Conservation (phyloP, 441 rosid species). For the Gossypium schwendimanii region DNA sequence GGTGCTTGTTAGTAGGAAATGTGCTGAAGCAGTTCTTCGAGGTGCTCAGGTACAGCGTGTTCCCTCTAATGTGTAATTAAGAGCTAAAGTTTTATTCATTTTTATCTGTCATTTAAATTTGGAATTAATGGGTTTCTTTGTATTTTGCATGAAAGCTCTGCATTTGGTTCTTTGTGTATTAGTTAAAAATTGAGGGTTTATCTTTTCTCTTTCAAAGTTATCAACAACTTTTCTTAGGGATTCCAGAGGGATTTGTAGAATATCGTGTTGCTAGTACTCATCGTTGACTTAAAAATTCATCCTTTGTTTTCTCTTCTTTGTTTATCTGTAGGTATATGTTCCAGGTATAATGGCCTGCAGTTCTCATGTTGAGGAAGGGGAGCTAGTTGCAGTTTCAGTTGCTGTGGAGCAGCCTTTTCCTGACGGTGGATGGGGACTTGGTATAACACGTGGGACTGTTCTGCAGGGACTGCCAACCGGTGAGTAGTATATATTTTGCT, state of each 20-base stretch:
- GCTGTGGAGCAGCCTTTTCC: conserved; percentile 63
- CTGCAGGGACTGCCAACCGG: conserved; percentile 75
- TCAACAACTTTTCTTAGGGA: background rate
- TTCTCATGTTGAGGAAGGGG: conserved; percentile 92
- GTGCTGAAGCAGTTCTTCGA: conserved; percentile 96
- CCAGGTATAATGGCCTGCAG: conserved; percentile 97
- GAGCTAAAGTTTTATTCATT: background rate
- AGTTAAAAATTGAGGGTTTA: conserved; percentile 1
- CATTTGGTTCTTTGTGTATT: background rate
- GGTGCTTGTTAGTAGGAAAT: conserved; percentile 86
- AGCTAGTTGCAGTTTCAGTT: conserved; percentile 85
- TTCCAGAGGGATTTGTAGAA: background rate
- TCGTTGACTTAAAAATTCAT: background rate
- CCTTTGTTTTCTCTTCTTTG: conserved; percentile 18
- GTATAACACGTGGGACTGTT: conserved; percentile 87
- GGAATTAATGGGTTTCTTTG: background rate
- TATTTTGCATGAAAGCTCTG: background rate
- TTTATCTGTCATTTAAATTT: background rate
- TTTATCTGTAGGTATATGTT: conserved; percentile 65
- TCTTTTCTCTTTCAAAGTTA: background rate
- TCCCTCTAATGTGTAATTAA: background rate
- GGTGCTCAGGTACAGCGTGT: conserved; percentile 75
- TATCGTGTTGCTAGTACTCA: background rate
- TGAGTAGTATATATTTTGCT: conserved; percentile 23
- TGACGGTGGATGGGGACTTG: conserved; percentile 69